Evolutionary conservation across 1,284 basidiomycete species (phyloP).

Genomic region (Exsudoporus floridanus): DNA sequence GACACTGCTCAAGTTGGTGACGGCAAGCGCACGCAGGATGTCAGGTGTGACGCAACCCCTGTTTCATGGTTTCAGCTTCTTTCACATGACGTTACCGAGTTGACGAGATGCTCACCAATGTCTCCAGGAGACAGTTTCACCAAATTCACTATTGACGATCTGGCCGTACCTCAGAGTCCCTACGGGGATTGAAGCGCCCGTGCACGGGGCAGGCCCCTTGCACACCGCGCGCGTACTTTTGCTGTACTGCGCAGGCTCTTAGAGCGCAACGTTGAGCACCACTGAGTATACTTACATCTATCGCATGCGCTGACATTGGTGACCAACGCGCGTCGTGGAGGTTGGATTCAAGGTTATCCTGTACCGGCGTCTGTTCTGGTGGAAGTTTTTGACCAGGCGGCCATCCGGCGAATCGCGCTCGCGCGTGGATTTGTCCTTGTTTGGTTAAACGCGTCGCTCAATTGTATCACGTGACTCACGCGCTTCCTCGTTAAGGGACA

Average conservation of each 20-base stretch:
- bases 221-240: slow-evolving; percentile 67
- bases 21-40: slow-evolving; percentile 52
- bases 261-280: not conserved
- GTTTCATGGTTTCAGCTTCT: slow-evolving; percentile 13
- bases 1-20: slow-evolving; percentile 43
- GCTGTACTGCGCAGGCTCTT: slow-evolving; percentile 53
- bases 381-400: not conserved
- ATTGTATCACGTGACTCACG: slow-evolving; percentile 26
- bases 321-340: not conserved
- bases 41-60: slow-evolving; percentile 72
- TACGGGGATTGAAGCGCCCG: slow-evolving; percentile 49
- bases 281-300: slow-evolving; percentile 41
- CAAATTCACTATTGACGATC: slow-evolving; percentile 44
- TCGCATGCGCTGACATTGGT: slow-evolving; percentile 36
- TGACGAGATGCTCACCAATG: slow-evolving; percentile 55
- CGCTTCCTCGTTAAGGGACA: not conserved
- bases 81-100: slow-evolving; percentile 12
- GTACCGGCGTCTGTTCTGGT: not conserved
- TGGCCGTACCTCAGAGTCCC: slow-evolving; percentile 65
- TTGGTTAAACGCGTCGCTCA: slow-evolving; percentile 31
- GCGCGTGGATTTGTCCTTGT: slow-evolving; percentile 17
- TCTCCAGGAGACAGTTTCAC: slow-evolving; percentile 67
- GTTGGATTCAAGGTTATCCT: not conserved
- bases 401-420: not conserved
- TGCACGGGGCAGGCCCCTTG: slow-evolving; percentile 60